Percentiles rank a stretch among this genome's conserved stretches.
phyloP scores from a whole-genome alignment of 768 basidiomycete genomes.

The Amanita subjunquillea region DNA sequence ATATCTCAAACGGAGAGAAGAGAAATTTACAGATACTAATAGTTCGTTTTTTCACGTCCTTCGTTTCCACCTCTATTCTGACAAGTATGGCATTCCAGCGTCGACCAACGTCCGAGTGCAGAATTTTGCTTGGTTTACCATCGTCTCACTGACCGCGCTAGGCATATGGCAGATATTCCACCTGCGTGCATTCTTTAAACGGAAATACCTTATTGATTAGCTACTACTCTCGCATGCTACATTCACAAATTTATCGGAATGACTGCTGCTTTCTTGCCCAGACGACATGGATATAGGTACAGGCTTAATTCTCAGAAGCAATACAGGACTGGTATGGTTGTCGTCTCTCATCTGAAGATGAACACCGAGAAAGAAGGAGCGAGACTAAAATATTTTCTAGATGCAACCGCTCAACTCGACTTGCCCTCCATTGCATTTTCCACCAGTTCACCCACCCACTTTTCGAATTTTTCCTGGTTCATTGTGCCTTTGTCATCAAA shows the following conservation, averaged over 20 bases:
- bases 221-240: neutral
- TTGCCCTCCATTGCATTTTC: conserved; percentile 68
- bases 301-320: neutral
- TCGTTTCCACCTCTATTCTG: neutral
- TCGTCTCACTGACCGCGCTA: conserved; percentile 64
- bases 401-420: conserved; percentile 10
- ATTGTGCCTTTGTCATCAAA: conserved; percentile 77
- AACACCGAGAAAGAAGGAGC: neutral
- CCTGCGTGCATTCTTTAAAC: conserved; percentile 90
- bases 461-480: conserved; percentile 65
- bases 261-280: neutral
- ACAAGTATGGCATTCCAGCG: conserved; percentile 32
- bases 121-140: conserved; percentile 86
- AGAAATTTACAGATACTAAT: conserved; percentile 81
- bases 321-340: conserved; percentile 2
- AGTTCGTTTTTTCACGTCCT: conserved; percentile 37
- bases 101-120: conserved; percentile 90
- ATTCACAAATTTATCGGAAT: neutral
- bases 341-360: neutral
- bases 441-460: conserved; percentile 69
- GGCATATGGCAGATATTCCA: conserved; percentile 96
- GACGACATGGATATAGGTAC: neutral
- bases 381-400: neutral
- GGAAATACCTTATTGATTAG: conserved; percentile 88
- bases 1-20: conserved; percentile 87